phyloP scores from a whole-genome alignment of 192 early-diverging fungal species.

The Dissophora globulifera region DNA sequence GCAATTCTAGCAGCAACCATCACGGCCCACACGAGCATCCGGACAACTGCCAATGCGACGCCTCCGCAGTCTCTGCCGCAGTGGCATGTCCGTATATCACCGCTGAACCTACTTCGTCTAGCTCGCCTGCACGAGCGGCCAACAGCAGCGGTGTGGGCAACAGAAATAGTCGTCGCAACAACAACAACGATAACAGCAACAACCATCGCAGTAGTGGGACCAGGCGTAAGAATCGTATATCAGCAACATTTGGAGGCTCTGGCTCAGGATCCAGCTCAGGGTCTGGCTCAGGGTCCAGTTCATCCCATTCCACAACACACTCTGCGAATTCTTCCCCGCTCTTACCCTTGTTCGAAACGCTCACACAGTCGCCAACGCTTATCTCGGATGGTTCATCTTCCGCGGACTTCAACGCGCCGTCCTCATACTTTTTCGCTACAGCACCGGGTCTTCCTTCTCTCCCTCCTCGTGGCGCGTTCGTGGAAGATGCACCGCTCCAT shows the following conservation, averaged over 20 bases:
- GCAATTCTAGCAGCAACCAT: neutral
- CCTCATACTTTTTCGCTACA: too few relatives aligned
- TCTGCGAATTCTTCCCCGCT: conserved; percentile 10
- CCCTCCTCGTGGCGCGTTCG: neutral
- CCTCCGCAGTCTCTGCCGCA: too few relatives aligned
- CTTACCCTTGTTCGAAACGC: conserved; percentile 5
- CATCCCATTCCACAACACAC: conserved; percentile 3
- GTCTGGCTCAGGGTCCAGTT: conserved; percentile 20
- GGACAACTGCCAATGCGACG: neutral
- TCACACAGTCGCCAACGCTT: neutral
- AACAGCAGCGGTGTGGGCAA: too few relatives aligned
- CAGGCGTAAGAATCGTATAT: conserved; percentile 16
- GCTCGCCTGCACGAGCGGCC: neutral
- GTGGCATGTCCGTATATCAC: too few relatives aligned
- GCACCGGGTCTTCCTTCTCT: too few relatives aligned
- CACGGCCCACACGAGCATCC: neutral
- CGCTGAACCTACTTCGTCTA: too few relatives aligned
- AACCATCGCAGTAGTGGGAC: too few relatives aligned
- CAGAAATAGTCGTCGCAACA: too few relatives aligned
- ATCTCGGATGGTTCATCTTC: neutral
- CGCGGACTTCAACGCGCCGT: too few relatives aligned
- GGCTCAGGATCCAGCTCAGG: conserved; percentile 26
- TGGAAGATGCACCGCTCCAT: neutral
- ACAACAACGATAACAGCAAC: too few relatives aligned
- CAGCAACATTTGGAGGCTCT: conserved; percentile 43